Conservation (phyloP, 352 stramenopile genomes). For the Phytophthora crassamura region DNA sequence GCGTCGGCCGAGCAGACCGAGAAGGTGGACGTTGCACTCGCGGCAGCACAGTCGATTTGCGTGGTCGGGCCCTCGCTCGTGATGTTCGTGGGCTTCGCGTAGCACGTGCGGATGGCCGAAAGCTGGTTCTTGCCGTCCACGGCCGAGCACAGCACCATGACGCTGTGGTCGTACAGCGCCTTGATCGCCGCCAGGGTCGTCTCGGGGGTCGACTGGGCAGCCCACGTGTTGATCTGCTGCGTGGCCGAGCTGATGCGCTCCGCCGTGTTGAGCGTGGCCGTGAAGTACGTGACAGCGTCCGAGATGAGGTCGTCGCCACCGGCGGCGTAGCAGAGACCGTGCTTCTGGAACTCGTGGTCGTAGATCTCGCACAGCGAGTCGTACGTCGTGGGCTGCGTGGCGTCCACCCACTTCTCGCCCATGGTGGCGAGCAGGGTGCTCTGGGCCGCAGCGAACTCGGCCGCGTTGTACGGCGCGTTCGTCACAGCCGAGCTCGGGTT, state of each 20-base stretch:
- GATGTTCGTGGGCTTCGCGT: constrained; percentile 47
- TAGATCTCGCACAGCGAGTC: constrained; percentile 82
- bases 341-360: constrained; percentile 89
- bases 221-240: constrained; percentile 70
- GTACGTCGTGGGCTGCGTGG: constrained; percentile 59
- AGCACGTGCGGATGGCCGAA: constrained; percentile 75
- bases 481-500: constrained; percentile 61
- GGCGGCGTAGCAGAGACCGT: constrained; percentile 78
- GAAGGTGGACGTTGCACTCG: constrained; percentile 37
- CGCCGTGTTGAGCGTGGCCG: constrained; percentile 63
- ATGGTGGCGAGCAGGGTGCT: constrained; percentile 60
- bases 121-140: constrained; percentile 65
- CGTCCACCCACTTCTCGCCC: constrained; percentile 71
- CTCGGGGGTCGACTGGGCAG: constrained; percentile 32
- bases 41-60: constrained; percentile 58
- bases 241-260: constrained; percentile 45
- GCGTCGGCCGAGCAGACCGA: constrained; percentile 49
- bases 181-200: constrained; percentile 50
- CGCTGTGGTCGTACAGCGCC: constrained; percentile 63
- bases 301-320: constrained; percentile 58
- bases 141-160: constrained; percentile 75
- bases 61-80: constrained; percentile 48
- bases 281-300: constrained; percentile 71
- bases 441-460: constrained; percentile 62
- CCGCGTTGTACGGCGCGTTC: constrained; percentile 72